These are phyloP conservation scores for Gracilaria gracilis DNA, from an alignment of 23 red algal genomes.

Conservation along the genomic window DNA sequence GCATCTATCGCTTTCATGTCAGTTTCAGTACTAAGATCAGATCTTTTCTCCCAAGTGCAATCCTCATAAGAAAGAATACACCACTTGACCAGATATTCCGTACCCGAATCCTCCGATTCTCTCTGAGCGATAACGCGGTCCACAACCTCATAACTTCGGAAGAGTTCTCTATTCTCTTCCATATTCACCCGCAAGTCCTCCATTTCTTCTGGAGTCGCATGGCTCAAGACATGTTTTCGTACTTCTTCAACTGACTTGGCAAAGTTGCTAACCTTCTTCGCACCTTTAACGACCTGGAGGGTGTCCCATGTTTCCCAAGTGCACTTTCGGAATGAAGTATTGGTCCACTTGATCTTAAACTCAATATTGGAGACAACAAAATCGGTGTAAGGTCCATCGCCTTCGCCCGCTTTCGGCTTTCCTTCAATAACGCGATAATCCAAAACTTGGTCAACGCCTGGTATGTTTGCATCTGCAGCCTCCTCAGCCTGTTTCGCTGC, in stretches of 20 bases:
- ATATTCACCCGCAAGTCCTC: conserved; percentile 66
- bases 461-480: conserved; percentile 43
- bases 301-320: conserved; percentile 81
- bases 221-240: conserved; percentile 26
- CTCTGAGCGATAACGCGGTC: conserved; percentile 87
- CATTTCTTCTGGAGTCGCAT: conserved; percentile 79
- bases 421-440: conserved; percentile 67
- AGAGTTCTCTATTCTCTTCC: conserved; percentile 65
- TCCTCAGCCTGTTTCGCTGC: conserved; percentile 29
- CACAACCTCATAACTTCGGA: conserved; percentile 65
- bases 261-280: conserved; percentile 85
- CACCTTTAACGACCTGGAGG: conserved; percentile 70
- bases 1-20: conserved; percentile 89
- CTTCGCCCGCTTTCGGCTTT: not conserved
- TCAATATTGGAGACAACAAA: conserved; percentile 72
- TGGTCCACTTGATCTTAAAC: conserved; percentile 92
- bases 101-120: conserved; percentile 45
- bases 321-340: conserved; percentile 61
- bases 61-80: conserved; percentile 71
- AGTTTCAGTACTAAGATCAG: conserved; percentile 67
- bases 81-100: conserved; percentile 95
- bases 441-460: conserved; percentile 44
- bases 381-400: conserved; percentile 51
- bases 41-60: conserved; percentile 85
- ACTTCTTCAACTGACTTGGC: conserved; percentile 69